Percentiles rank a stretch among this genome's conserved stretches.
Conservation (phyloP, 257 asterid genomes). For the Ilex asprella region DNA sequence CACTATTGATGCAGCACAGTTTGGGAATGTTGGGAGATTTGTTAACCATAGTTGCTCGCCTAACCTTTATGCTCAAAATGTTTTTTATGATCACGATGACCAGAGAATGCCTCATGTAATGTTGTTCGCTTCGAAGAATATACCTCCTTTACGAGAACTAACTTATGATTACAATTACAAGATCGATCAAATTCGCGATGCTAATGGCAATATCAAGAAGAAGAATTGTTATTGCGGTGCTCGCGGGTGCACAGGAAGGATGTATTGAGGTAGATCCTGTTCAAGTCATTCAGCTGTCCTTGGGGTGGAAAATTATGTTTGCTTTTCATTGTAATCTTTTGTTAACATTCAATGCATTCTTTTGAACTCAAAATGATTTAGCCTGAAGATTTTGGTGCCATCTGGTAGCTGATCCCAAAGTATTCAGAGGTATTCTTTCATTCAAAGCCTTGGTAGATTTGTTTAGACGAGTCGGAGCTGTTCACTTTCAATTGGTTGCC, state of each 20-base stretch:
- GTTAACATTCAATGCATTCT: too few relatives aligned
- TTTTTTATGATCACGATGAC: conserved; percentile 37
- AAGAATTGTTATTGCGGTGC: conserved; percentile 28
- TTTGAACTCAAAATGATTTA: too few relatives aligned
- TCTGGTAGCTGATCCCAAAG: too few relatives aligned
- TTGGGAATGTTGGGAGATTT: conserved; percentile 55
- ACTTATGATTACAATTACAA: conserved; percentile 26
- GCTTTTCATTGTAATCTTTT: too few relatives aligned
- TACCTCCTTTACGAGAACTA: conserved; percentile 41
- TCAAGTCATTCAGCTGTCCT: too few relatives aligned
- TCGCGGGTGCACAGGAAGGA: conserved; percentile 16
- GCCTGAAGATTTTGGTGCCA: too few relatives aligned
- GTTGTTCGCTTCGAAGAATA: conserved; percentile 42
- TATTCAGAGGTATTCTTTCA: too few relatives aligned
- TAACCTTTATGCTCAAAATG: conserved; percentile 30
- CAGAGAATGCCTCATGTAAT: conserved; percentile 36
- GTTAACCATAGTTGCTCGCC: conserved; percentile 38
- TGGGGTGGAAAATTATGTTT: too few relatives aligned
- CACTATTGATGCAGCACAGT: conserved; percentile 30
- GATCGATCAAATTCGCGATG: conserved; percentile 19
- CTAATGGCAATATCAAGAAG: conserved; percentile 21
- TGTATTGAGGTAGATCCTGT: conserved; percentile 23
- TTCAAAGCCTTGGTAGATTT: too few relatives aligned
- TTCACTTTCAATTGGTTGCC: too few relatives aligned
- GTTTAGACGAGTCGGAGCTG: too few relatives aligned